Conservation (phyloP, 2,329 filamentous ascomycete species). For the Aspergillus caelatus region DNA sequence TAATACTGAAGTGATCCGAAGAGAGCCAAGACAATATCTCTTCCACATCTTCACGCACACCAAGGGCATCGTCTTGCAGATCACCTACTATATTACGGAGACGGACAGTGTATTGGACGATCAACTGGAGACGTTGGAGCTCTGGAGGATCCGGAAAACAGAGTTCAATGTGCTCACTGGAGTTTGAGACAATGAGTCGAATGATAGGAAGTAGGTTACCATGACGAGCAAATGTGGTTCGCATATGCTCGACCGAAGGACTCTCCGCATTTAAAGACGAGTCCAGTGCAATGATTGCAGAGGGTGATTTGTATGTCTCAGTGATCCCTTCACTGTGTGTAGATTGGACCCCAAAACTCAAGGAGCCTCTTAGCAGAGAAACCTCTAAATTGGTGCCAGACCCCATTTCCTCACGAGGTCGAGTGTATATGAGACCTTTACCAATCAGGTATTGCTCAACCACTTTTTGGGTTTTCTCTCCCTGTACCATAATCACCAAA, state of each 20-base stretch:
- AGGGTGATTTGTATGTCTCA: constrained; percentile 37
- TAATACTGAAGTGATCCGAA: constrained; percentile 38
- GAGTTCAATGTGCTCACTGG: constrained; percentile 49
- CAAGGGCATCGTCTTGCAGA: constrained; percentile 45
- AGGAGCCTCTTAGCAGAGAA: constrained; percentile 37
- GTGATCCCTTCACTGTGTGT: constrained; percentile 32
- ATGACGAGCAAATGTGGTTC: constrained; percentile 38
- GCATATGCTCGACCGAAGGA: constrained; percentile 43
- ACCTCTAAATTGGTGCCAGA: constrained; percentile 35
- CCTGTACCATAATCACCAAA: constrained; percentile 42
- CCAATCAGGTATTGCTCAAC: constrained; percentile 47
- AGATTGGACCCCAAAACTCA: constrained; percentile 42
- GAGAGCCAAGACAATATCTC: constrained; percentile 38
- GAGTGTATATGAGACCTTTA: constrained; percentile 41
- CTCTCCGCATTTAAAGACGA: constrained; percentile 43
- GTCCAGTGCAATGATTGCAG: constrained; percentile 49
- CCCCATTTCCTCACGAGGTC: constrained; percentile 36
- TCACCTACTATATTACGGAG: constrained; percentile 42
- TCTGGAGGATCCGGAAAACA: constrained; percentile 44
- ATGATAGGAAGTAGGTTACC: constrained; percentile 46
- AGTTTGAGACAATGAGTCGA: constrained; percentile 49
- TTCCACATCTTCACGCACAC: constrained; percentile 44
- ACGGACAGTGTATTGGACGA: constrained; percentile 37
- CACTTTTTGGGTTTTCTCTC: constrained; percentile 39
- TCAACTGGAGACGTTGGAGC: constrained; percentile 35